Evolutionary conservation across 352 stramenopile genomes (phyloP), one percentile per base, ranked within the genome.

Genomic region (Pythium sp.): DNA sequence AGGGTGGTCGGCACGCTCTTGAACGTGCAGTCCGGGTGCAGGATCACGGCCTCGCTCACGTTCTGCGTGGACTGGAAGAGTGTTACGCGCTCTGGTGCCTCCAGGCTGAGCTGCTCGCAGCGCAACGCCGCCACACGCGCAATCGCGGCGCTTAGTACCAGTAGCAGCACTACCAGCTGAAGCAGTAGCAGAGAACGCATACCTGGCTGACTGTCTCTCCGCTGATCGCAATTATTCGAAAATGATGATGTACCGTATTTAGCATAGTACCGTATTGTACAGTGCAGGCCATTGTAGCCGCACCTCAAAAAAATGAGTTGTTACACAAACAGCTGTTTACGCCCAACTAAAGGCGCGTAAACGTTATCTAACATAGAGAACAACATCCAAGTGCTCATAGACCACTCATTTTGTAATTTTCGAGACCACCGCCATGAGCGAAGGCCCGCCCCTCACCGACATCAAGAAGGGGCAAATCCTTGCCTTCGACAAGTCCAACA

Each of bases 51-150:
- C 18, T 62, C 62, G 53, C 26, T 68, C 5, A 46, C 55, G 62
- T 75, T 72, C 32, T 56, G 47, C 8, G 58, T n/a, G 9, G 70
- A 72, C 18, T 63, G 64, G 55, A 75, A 69, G 46, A 79, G 60
- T 36, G 73, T 79, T 58, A 66, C 58, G 49, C 26, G 46, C 43
- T 18, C 41, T 34, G 65, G 65, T 1, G 57, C 49, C 9, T 61
- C 57, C 15, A 65, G 58, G 2, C 18, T 22, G 2, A 62, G 24
- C 30, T 43, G 43, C n/a, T 60, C 57, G 58, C 65, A 70, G 47
- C 41, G 58, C 58, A 20, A 11, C 22, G 58, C 38, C 1, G 24
- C n/a, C 34, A 38, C 38, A 15, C 4, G 36, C 36, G 24, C 58
- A 15, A 22, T 11, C 22, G 12, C 46, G 8, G 11, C 26, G 46